Conservation (phyloP, 192 early-diverging fungal species). For the Gaertneriomyces sp. region DNA sequence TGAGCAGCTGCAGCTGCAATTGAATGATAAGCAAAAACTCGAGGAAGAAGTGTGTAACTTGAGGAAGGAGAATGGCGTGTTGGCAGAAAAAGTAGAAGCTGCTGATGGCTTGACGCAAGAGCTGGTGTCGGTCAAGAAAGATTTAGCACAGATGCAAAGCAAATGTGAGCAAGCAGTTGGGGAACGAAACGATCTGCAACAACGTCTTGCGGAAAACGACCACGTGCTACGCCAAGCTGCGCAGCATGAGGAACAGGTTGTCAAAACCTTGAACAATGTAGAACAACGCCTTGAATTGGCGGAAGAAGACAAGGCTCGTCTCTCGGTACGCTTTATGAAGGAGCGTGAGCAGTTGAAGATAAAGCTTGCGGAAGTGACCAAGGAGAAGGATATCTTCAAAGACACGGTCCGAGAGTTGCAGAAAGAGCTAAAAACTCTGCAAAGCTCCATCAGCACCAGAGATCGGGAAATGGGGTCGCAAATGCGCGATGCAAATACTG, state of each 20-base stretch:
- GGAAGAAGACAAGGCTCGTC: conserved; percentile 32
- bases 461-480: conserved; percentile 26
- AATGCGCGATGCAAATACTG: conserved; percentile 16
- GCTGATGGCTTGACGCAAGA: background rate
- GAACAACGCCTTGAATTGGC: conserved; percentile 9
- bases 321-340: conserved; percentile 37
- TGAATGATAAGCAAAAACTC: no score
- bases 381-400: conserved; percentile 36
- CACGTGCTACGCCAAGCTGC: no score
- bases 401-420: conserved; percentile 35
- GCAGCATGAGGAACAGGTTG: no score
- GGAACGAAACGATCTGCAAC: no score
- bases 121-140: no score
- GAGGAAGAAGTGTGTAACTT: background rate
- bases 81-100: conserved; percentile 1
- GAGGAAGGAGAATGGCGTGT: background rate
- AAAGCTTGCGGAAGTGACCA: conserved; percentile 37
- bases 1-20: no score
- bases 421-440: conserved; percentile 20
- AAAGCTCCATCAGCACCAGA: conserved; percentile 5
- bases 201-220: no score
- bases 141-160: no score
- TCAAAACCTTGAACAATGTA: background rate
- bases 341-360: conserved; percentile 41
- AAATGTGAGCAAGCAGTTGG: no score